phyloP scores from a whole-genome alignment of 2,329 filamentous ascomycete genomes.

The Torrubiella hemipterigena region DNA sequence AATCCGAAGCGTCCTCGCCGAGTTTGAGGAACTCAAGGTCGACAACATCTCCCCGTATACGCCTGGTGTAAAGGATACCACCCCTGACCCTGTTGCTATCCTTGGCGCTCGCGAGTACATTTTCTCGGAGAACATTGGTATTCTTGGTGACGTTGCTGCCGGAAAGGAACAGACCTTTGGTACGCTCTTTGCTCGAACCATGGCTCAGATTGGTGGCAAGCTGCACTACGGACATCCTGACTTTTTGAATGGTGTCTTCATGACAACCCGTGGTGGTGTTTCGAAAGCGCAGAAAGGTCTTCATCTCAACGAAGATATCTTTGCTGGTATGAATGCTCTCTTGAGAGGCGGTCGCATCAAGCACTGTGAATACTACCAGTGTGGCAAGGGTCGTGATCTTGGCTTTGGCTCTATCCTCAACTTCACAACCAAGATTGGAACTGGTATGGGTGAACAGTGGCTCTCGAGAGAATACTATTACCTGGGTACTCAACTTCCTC shows the following conservation, averaged over 20 bases:
- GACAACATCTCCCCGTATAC: slow-evolving; percentile 96
- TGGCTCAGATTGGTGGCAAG: slow-evolving; percentile 95
- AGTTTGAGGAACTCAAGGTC: slow-evolving; percentile 97
- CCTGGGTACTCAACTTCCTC: slow-evolving; percentile 86
- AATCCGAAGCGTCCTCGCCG: slow-evolving; percentile 91
- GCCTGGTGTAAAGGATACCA: slow-evolving; percentile 71
- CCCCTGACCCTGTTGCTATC: slow-evolving; percentile 83
- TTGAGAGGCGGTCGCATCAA: slow-evolving; percentile 96
- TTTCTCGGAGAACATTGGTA: slow-evolving; percentile 99
- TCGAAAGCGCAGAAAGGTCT: slow-evolving; percentile 98
- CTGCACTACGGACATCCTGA: slow-evolving; percentile 98
- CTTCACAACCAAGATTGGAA: slow-evolving; percentile 99
- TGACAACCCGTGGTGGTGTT: slow-evolving; percentile 95
- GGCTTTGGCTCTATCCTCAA: slow-evolving; percentile 98
- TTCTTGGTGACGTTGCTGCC: slow-evolving; percentile 93
- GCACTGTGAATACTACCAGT: slow-evolving; percentile 99
- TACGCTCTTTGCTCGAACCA: slow-evolving; percentile 92
- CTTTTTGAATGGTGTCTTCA: slow-evolving; percentile 99
- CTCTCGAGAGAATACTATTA: slow-evolving; percentile 98
- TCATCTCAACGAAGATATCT: slow-evolving; percentile 99
- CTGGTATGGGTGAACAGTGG: slow-evolving; percentile 99
- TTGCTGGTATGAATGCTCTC: slow-evolving; percentile 94
- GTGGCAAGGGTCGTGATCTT: slow-evolving; percentile 98
- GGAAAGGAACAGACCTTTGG: slow-evolving; percentile 99
- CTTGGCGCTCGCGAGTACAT: slow-evolving; percentile 98